A percentile compares a stretch with the other conserved stretches of the same genome.
These are phyloP conservation scores for Tetrapisispora namnaoensis DNA, from an alignment of 805 yeast species.

Conservation along the genomic window DNA sequence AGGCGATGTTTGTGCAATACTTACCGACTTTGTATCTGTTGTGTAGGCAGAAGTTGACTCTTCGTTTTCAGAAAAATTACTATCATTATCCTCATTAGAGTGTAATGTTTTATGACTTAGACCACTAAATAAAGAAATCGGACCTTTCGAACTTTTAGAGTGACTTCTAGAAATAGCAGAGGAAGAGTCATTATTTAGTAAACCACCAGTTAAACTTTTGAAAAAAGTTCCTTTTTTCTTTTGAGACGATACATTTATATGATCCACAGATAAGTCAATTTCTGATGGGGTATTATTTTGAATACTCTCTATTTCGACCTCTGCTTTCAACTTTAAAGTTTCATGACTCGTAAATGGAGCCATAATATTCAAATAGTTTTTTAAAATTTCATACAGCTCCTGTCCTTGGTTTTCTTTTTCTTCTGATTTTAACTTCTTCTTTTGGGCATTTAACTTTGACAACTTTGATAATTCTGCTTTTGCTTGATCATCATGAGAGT, in stretches of 20 bases:
- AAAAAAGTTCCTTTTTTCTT: slow-evolving; percentile 59
- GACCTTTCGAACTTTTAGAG: slow-evolving; percentile 1
- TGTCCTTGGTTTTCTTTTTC: slow-evolving; percentile 35
- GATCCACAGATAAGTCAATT: slow-evolving; percentile 53
- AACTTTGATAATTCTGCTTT: slow-evolving; percentile 26
- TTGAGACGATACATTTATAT: slow-evolving; percentile 33
- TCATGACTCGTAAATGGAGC: slow-evolving; percentile 65
- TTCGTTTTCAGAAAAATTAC: background rate
- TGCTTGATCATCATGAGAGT: slow-evolving; percentile 23
- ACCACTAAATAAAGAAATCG: slow-evolving; percentile 1
- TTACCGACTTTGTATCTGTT: background rate
- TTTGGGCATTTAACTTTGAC: slow-evolving; percentile 24
- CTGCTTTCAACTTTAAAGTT: slow-evolving; percentile 58
- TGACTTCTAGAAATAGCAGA: slow-evolving; percentile 2
- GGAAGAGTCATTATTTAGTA: slow-evolving; percentile 5
- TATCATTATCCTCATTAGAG: background rate
- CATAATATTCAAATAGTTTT: slow-evolving; percentile 42
- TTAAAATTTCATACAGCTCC: slow-evolving; percentile 34
- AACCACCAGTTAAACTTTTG: slow-evolving; percentile 25
- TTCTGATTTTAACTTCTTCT: slow-evolving; percentile 33
- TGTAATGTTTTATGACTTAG: background rate
- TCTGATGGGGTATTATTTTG: slow-evolving; percentile 69
- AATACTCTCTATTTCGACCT: slow-evolving; percentile 85
- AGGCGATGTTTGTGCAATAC: no score
- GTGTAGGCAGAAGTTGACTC: background rate